Base-by-base conservation (phyloP, 73 alveolate genomes). In the Effrenium voratum region DNA sequence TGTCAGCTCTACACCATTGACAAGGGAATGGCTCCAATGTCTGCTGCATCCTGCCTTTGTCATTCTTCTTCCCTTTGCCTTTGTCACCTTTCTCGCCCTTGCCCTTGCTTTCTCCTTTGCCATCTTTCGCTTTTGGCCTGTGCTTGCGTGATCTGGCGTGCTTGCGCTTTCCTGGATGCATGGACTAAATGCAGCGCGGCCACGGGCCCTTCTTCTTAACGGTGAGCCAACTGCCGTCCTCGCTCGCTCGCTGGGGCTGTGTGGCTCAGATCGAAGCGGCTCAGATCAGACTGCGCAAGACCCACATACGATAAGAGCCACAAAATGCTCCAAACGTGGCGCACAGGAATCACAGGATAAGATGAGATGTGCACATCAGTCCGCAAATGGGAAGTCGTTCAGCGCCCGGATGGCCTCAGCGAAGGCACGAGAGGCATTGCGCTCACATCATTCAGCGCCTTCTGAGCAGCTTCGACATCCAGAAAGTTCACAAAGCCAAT, bases 151-250 rank as follows among this genome's bases (percentile, higher is more conserved):
- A n/a, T n/a, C 32, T 10, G 70, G 26, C 81, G 63, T 52, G 19
- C 63, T 12, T 52, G 63, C 63, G 26, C n/a, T n/a, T n/a, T n/a
- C 63, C 63, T 12, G 63, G 19, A 52, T 52, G 63, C n/a, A n/a
- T n/a, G n/a, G n/a, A n/a, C n/a, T n/a, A n/a, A n/a, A n/a, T 66
- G 41, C 43, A 66, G 30, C 41, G 52, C 8, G 19, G 75, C 34
- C 36, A n/a, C 92, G 97, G 97, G 32, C 97, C 97, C 75, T 90
- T 90, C 88, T 90, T 90, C 75, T 90, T 90, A 30, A 90, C 97
- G 15, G 97, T 90, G 57, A 90, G 75, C 97, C 97, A 90, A 76
- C 97, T 90, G 80, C 97, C 97, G 22, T 90, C 97, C 97, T 90
- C 16, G n/a, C n/a, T n/a, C n/a, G n/a, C n/a, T n/a, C n/a, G n/a